These are phyloP conservation scores for Jasminum sambac DNA, from an alignment of 257 asterid genomes.

Conservation along the genomic window DNA sequence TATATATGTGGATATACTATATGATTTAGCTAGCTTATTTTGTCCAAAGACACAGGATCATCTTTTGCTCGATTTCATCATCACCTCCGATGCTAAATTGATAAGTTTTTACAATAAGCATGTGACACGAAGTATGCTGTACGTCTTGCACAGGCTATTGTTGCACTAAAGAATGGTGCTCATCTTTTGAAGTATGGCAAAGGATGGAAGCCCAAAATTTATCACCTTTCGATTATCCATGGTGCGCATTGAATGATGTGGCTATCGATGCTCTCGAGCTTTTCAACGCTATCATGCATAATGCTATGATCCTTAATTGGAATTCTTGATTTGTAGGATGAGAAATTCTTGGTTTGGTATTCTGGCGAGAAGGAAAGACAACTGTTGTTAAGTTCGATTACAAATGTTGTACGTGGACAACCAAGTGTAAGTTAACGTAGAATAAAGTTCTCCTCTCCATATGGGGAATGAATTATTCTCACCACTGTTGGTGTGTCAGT, in stretches of 20 bases:
- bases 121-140: too few relatives aligned
- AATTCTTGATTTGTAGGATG: slow-evolving; percentile 40
- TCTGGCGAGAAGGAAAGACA: slow-evolving; percentile 52
- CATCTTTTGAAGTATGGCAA: slow-evolving; percentile 46
- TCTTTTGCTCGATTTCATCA: too few relatives aligned
- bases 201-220: slow-evolving; percentile 53
- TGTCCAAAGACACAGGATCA: too few relatives aligned
- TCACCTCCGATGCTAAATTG: too few relatives aligned
- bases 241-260: slow-evolving; percentile 29
- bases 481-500: too few relatives aligned
- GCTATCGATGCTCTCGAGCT: too few relatives aligned
- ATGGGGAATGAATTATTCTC: too few relatives aligned
- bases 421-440: slow-evolving; percentile 36
- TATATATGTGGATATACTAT: too few relatives aligned
- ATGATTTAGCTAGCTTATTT: too few relatives aligned
- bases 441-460: too few relatives aligned
- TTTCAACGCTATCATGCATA: too few relatives aligned
- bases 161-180: slow-evolving; percentile 53
- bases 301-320: neutral
- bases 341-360: slow-evolving; percentile 48
- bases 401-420: slow-evolving; percentile 39
- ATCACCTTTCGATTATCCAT: slow-evolving; percentile 51
- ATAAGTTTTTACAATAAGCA: too few relatives aligned
- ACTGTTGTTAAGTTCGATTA: slow-evolving; percentile 39
- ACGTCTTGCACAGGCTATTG: slow-evolving; percentile 64